Evolutionary conservation across 108 stramenopile species (phyloP).

Genomic region (Skeletonema costatum): DNA sequence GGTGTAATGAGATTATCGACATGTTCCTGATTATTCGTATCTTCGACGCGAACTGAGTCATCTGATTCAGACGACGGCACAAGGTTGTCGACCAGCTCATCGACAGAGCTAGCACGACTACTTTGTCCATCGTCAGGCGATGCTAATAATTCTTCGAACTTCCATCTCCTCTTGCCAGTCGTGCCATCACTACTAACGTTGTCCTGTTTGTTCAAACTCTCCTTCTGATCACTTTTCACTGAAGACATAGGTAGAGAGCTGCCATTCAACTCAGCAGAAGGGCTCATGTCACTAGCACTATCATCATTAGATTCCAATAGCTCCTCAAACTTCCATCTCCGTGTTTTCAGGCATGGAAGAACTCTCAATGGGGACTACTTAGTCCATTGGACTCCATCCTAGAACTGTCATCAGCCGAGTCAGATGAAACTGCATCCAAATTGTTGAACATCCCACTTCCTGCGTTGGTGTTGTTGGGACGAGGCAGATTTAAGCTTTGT

Average conservation of each 20-base stretch:
- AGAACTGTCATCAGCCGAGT: not conserved
- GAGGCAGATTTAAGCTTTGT: too few species aligned
- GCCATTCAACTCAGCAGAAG: too few species aligned
- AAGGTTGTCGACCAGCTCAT: not conserved
- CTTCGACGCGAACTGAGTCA: not conserved
- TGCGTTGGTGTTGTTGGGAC: too few species aligned
- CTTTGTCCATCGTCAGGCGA: not conserved
- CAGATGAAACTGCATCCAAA: not conserved
- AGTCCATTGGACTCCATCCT: not conserved
- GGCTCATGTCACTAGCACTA: not conserved
- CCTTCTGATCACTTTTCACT: not conserved
- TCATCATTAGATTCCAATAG: not conserved
- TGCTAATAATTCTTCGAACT: not conserved
- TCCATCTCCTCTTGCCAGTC: not conserved
- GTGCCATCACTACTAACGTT: not conserved
- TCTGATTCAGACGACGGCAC: not conserved
- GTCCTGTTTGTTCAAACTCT: not conserved
- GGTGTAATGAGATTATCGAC: not conserved
- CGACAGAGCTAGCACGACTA: not conserved
- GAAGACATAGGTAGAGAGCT: not conserved
- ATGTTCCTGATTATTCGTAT: not conserved
- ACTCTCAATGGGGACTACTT: not conserved
- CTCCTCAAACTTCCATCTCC: constrained; percentile 1
- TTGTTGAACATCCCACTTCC: not conserved
- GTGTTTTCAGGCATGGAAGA: not conserved